A percentile compares a stretch with the other conserved stretches of the same genome.
Evolutionary conservation across 2,329 filamentous ascomycete species (phyloP).

Genomic region (Claviceps pazoutovae): DNA sequence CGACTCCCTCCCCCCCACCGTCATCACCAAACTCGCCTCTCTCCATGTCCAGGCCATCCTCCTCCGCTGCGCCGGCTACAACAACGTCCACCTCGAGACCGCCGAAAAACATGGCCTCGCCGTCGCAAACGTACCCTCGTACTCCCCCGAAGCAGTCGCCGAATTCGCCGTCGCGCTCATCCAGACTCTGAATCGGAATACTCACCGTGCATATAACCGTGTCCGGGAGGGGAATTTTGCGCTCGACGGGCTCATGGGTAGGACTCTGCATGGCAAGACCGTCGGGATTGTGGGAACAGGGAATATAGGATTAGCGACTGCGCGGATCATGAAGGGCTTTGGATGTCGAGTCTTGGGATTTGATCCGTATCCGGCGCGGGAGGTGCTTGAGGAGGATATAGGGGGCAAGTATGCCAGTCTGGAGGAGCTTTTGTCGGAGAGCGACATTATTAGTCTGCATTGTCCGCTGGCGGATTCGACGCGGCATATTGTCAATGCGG

Average conservation of each 20-base stretch:
- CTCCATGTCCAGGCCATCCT: conserved; percentile 43
- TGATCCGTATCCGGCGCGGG: conserved; percentile 39
- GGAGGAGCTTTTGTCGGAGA: conserved; percentile 36
- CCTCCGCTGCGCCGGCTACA: conserved; percentile 54
- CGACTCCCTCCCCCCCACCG: conserved; percentile 37
- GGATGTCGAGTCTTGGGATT: conserved; percentile 48
- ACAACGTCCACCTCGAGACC: conserved; percentile 47
- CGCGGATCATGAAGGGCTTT: conserved; percentile 49
- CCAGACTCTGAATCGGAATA: conserved; percentile 54
- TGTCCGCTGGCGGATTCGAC: conserved; percentile 50
- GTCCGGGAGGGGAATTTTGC: conserved; percentile 56
- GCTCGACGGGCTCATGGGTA: conserved; percentile 48
- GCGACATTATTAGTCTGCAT: conserved; percentile 51
- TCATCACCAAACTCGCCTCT: conserved; percentile 35
- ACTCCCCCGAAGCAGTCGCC: conserved; percentile 55
- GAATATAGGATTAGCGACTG: conserved; percentile 48
- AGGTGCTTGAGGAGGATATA: conserved; percentile 26
- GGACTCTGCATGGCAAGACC: conserved; percentile 48
- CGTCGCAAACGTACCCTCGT: conserved; percentile 53
- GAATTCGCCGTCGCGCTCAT: conserved; percentile 56
- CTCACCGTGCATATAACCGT: conserved; percentile 53
- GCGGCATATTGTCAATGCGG: conserved; percentile 43
- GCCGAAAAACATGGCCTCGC: conserved; percentile 42
- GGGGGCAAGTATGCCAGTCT: conserved; percentile 44
- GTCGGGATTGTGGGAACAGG: conserved; percentile 54